phyloP scores from a whole-genome alignment of 352 stramenopile genomes.

The Salisapilia sapeloensis region DNA sequence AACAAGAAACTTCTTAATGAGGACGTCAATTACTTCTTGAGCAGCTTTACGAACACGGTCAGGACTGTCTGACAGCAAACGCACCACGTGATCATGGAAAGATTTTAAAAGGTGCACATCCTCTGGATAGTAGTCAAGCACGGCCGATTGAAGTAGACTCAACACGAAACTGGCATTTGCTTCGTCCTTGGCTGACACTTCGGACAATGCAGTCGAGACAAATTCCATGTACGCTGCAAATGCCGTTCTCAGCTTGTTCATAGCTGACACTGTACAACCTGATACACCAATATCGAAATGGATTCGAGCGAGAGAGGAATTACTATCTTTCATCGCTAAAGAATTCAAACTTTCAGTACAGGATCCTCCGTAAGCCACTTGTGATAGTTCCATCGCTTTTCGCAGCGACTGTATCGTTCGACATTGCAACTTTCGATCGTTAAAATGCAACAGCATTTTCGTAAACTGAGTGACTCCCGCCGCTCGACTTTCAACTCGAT shows the following conservation, averaged over 20 bases:
- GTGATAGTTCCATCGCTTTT: too few relatives aligned
- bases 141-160: slow-evolving; percentile 27
- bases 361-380: too few relatives aligned
- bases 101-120: slow-evolving; percentile 50
- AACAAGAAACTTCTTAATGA: slow-evolving; percentile 47
- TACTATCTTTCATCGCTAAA: too few relatives aligned
- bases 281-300: slow-evolving; percentile 36
- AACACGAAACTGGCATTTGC: slow-evolving; percentile 14
- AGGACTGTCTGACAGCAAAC: slow-evolving; percentile 22
- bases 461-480: slow-evolving; percentile 29
- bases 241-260: slow-evolving; percentile 22
- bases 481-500: slow-evolving; percentile 18
- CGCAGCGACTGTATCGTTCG: too few relatives aligned
- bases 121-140: slow-evolving; percentile 60
- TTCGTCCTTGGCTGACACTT: slow-evolving; percentile 5
- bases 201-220: slow-evolving; percentile 13
- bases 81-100: slow-evolving; percentile 30
- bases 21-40: slow-evolving; percentile 31
- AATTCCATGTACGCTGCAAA: slow-evolving; percentile 23
- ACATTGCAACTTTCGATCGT: slow-evolving; percentile 10
- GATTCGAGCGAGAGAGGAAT: too few relatives aligned
- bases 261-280: slow-evolving; percentile 26
- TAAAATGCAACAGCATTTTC: slow-evolving; percentile 9
- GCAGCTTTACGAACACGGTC: slow-evolving; percentile 24
- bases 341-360: too few relatives aligned